Evolutionary conservation across 2,329 filamentous ascomycete species (phyloP).

Genomic region (Fusarium nelsonii): DNA sequence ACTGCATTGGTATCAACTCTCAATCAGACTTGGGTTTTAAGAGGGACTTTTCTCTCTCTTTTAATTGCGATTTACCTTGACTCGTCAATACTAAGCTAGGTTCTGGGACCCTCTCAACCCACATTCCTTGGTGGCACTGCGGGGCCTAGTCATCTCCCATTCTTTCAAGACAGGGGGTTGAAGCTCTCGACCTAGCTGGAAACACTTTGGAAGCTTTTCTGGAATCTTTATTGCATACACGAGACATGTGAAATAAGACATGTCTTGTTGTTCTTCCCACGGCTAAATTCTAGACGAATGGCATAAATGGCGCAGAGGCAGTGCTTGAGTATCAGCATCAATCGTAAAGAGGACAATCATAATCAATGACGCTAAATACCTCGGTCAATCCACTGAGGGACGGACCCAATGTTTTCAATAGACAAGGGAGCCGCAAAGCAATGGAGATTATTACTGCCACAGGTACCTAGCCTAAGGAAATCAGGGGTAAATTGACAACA

Average conservation of each 20-base stretch:
- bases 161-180: slow-evolving; percentile 7
- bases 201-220: slow-evolving; percentile 10
- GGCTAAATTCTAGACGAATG: slow-evolving; percentile 1
- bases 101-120: slow-evolving; percentile 5
- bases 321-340: neutral
- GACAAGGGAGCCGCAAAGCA: slow-evolving; percentile 19
- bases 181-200: slow-evolving; percentile 12
- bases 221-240: neutral
- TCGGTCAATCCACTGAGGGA: slow-evolving; percentile 28
- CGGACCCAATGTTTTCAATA: slow-evolving; percentile 42
- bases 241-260: neutral
- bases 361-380: slow-evolving; percentile 26
- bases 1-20: neutral
- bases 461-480: slow-evolving; percentile 18
- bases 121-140: slow-evolving; percentile 17
- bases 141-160: slow-evolving; percentile 24
- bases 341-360: neutral
- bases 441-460: slow-evolving; percentile 15
- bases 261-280: neutral
- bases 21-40: slow-evolving; percentile 1
- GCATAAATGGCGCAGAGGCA: slow-evolving; percentile 12
- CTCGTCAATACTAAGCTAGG: slow-evolving; percentile 19
- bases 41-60: neutral
- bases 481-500: slow-evolving; percentile 38
- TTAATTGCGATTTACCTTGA: slow-evolving; percentile 33